phyloP scores from a whole-genome alignment of 495 filamentous ascomycete species.

The Aspergillus haitiensis region DNA sequence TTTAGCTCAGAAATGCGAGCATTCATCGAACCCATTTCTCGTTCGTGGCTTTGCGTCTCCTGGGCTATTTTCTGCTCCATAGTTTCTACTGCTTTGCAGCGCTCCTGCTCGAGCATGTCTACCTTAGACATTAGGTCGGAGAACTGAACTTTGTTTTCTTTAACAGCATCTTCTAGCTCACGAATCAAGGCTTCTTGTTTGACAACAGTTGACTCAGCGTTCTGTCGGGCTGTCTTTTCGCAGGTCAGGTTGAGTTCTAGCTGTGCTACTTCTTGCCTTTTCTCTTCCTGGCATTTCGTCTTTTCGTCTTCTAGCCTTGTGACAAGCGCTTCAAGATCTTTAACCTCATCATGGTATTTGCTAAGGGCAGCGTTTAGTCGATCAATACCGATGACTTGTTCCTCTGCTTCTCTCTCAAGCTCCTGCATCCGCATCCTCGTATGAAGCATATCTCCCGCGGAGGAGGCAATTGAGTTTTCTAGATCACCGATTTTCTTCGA shows the following conservation, averaged over 20 bases:
- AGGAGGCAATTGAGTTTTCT: conserved; percentile 58
- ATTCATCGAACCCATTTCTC: conserved; percentile 44
- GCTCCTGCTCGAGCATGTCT: conserved; percentile 37
- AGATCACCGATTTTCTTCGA: conserved; percentile 48
- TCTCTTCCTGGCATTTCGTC: conserved; percentile 29
- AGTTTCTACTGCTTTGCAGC: conserved; percentile 22
- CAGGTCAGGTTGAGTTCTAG: conserved; percentile 40
- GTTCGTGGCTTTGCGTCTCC: conserved; percentile 40
- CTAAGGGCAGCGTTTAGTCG: conserved; percentile 61
- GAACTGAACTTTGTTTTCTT: conserved; percentile 39
- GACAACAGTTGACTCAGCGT: conserved; percentile 37
- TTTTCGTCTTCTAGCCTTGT: conserved; percentile 59
- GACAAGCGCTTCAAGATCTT: conserved; percentile 61
- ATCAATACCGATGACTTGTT: conserved; percentile 58
- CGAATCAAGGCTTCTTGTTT: conserved; percentile 38
- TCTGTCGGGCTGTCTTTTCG: conserved; percentile 37
- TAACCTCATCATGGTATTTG: conserved; percentile 64
- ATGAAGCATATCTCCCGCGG: conserved; percentile 50
- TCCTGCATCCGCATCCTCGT: conserved; percentile 47
- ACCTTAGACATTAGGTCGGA: conserved; percentile 37
- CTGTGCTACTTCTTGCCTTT: conserved; percentile 39
- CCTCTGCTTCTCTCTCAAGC: conserved; percentile 53
- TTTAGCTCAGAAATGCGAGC: conserved; percentile 41
- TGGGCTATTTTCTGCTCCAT: conserved; percentile 35
- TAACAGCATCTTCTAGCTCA: conserved; percentile 41